Evolutionary conservation across 2,329 filamentous ascomycete species (phyloP).

Genomic region (Claviceps fusiformis): DNA sequence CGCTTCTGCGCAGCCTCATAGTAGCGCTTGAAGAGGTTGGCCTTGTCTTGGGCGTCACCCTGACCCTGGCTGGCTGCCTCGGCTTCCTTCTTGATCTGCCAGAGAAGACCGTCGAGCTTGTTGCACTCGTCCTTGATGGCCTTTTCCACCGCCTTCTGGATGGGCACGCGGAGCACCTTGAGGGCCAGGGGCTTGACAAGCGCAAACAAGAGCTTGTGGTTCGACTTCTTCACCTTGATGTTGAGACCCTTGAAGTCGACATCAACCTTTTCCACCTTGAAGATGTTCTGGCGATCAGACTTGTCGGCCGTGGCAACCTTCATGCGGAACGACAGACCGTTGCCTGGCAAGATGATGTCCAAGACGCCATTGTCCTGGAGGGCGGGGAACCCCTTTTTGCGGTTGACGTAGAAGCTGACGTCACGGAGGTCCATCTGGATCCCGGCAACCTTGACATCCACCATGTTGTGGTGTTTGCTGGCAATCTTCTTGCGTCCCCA

Average conservation of each 20-base stretch:
- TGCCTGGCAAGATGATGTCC: constrained; percentile 76
- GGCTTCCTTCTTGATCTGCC: constrained; percentile 70
- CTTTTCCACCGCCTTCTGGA: constrained; percentile 82
- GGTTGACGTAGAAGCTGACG: constrained; percentile 89
- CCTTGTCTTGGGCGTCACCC: constrained; percentile 53
- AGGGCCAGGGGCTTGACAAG: constrained; percentile 80
- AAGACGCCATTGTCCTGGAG: constrained; percentile 78
- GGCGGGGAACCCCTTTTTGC: constrained; percentile 83
- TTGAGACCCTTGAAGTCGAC: constrained; percentile 71
- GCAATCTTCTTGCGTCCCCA: constrained; percentile 82
- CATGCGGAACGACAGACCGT: constrained; percentile 84
- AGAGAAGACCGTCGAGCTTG: constrained; percentile 59
- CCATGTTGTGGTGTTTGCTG: constrained; percentile 70
- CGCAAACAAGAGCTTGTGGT: constrained; percentile 80
- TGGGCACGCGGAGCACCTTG: constrained; percentile 66
- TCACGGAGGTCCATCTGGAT: constrained; percentile 87
- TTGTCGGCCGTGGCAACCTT: constrained; percentile 71
- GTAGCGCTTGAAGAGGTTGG: constrained; percentile 82
- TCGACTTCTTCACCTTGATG: constrained; percentile 88
- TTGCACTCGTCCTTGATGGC: constrained; percentile 73
- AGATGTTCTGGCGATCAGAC: constrained; percentile 66
- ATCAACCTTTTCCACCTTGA: constrained; percentile 84
- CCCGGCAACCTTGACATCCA: constrained; percentile 72
- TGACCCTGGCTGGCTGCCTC: constrained; percentile 54
- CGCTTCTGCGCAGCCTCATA: constrained; percentile 60